Evolutionary conservation across 2,329 filamentous ascomycete species (phyloP), one percentile per base, ranked within the genome.

Genomic region (Macrophomina tecta): DNA sequence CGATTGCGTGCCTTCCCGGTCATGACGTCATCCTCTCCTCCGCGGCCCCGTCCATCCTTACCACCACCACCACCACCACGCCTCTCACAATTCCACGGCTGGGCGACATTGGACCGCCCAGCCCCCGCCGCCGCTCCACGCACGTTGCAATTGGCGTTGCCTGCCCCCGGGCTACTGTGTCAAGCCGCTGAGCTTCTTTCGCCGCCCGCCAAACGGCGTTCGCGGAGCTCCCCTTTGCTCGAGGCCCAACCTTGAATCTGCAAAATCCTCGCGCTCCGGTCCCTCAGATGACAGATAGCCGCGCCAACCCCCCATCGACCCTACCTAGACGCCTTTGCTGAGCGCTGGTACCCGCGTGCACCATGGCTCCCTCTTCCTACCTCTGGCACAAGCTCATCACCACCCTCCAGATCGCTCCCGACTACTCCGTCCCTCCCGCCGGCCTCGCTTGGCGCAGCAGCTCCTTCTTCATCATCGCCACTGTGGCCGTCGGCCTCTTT

Each of bases 391-490:
- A 42, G n/a, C 40, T 65, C 18, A 12, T 16, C 42, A 65, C 58
- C 18, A 65, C 52, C 38, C 64, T 65, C n/a, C 64, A 65, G 30
- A 38, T 65, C 30, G 38, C 42, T 5, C 23, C 46, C 40, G 64
- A 60, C 52, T 65, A 65, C 30, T 58, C 52, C 3, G 28, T 49
- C 0, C 8, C 18, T 2, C 66, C 66, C 2, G 18, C 32, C n/a
- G 75, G 83, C 16, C 73, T 86, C 2, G 68, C 75, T 78, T 86
- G 84, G 82, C 83, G 87, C 18, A 87, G 86, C 12, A 86, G 83
- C 65, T 86, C 85, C 2, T 71, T 82, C 51, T 89, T 89, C 77
- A 88, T 89, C 69, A 74, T 87, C 46, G 75, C 81, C 5, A 88
- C 86, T 2, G 85, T 89, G 7, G 82, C 80, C 3, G 75, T 86